Conservation (phyloP, 257 asterid species). For the Scutellaria barbata region DNA sequence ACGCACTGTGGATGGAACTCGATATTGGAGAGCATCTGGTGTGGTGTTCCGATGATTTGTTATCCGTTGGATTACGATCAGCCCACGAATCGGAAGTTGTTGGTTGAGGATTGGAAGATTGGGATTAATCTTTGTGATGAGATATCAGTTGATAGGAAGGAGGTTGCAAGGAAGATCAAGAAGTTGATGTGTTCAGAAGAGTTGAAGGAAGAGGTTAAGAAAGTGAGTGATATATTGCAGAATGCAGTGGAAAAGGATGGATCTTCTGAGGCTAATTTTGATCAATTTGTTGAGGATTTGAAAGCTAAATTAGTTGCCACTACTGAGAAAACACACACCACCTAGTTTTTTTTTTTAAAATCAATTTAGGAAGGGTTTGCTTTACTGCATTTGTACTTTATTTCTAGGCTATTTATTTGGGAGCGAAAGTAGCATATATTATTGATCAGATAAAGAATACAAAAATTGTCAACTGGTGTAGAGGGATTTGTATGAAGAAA, state of each 20-base stretch:
- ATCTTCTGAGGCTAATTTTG: conserved; percentile 43
- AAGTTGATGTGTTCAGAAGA: conserved; percentile 36
- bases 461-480: too few relatives aligned
- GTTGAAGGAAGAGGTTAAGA: conserved; percentile 40
- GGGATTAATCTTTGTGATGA: conserved; percentile 54
- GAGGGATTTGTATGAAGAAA: too few relatives aligned
- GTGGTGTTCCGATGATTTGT: conserved; percentile 62
- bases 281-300: conserved; percentile 47
- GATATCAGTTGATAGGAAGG: conserved; percentile 35
- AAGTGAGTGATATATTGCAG: conserved; percentile 32
- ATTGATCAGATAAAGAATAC: too few relatives aligned
- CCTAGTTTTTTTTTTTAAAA: too few relatives aligned
- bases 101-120: conserved; percentile 58
- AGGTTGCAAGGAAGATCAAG: conserved; percentile 43
- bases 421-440: too few relatives aligned
- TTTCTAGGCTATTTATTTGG: too few relatives aligned
- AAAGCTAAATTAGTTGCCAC: conserved; percentile 30
- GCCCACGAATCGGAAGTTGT: conserved; percentile 47
- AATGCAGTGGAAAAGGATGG: conserved; percentile 46
- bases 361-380: too few relatives aligned
- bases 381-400: too few relatives aligned
- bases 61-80: conserved; percentile 54
- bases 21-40: conserved; percentile 54
- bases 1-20: conserved; percentile 73
- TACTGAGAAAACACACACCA: neutral